Evolutionary conservation across 352 stramenopile genomes (phyloP).

Genomic region (Achlya hypogyna): DNA sequence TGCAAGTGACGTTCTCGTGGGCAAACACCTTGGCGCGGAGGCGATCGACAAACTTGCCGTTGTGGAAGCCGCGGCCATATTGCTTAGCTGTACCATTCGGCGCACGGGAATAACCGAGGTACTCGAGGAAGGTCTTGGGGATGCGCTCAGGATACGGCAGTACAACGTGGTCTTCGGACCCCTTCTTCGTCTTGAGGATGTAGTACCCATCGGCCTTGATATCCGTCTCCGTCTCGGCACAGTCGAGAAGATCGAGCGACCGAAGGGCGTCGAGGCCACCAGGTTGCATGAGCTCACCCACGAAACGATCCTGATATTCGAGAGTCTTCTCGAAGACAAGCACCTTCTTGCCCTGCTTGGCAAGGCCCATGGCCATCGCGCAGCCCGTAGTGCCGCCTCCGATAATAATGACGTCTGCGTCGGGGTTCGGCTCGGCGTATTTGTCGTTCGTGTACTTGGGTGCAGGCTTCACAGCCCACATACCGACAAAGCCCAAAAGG

Average conservation of each 20-base stretch:
- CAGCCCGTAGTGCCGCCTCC: slow-evolving; percentile 21
- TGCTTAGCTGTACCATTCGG: slow-evolving; percentile 19
- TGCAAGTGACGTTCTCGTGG: slow-evolving; percentile 27
- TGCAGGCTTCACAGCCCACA: slow-evolving; percentile 15
- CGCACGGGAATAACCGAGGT: slow-evolving; percentile 24
- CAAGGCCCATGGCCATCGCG: slow-evolving; percentile 17
- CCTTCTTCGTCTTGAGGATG: slow-evolving; percentile 22
- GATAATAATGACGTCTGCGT: slow-evolving; percentile 22
- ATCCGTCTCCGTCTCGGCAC: slow-evolving; percentile 25
- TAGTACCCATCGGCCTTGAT: slow-evolving; percentile 31
- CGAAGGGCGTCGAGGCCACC: slow-evolving; percentile 33
- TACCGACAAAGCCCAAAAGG: slow-evolving; percentile 9
- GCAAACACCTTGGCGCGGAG: slow-evolving; percentile 23
- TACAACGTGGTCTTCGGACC: slow-evolving; percentile 19
- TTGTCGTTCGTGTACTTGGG: slow-evolving; percentile 15
- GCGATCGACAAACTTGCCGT: slow-evolving; percentile 32
- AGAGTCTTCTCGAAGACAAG: slow-evolving; percentile 20
- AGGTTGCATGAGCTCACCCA: slow-evolving; percentile 42
- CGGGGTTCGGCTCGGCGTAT: background rate
- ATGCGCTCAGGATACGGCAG: slow-evolving; percentile 32
- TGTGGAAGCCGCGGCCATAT: slow-evolving; percentile 32
- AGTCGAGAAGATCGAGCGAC: slow-evolving; percentile 26
- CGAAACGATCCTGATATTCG: slow-evolving; percentile 34
- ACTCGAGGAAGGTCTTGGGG: slow-evolving; percentile 24
- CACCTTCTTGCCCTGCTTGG: slow-evolving; percentile 21